Percentiles rank a stretch among this genome's conserved stretches.
These are phyloP conservation scores for Melastoma candidum DNA, from an alignment of 441 rosid species.

Conservation along the genomic window DNA sequence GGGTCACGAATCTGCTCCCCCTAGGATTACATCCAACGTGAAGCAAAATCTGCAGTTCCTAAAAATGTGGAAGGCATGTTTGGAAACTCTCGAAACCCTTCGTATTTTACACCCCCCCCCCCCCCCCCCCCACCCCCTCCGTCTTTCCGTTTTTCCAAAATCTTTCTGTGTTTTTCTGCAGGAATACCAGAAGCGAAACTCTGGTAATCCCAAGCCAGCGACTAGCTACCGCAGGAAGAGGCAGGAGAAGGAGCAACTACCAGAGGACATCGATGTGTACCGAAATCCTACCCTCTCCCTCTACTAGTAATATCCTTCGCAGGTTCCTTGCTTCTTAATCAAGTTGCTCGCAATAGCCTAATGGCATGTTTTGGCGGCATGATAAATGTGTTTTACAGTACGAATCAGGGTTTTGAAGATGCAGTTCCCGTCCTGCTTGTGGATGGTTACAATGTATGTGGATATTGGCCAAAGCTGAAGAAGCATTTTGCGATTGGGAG, in stretches of 20 bases:
- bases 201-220: slow-evolving; percentile 58
- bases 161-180: slow-evolving; percentile 11
- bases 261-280: slow-evolving; percentile 52
- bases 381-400: slow-evolving; percentile 43
- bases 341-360: slow-evolving; percentile 10
- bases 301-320: slow-evolving; percentile 53
- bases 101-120: no score
- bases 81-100: no score
- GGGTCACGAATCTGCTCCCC: slow-evolving; percentile 60
- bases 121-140: not conserved
- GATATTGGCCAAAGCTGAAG: slow-evolving; percentile 83
- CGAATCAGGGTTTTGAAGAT: slow-evolving; percentile 50
- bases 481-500: slow-evolving; percentile 78
- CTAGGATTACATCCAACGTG: slow-evolving; percentile 79
- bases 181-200: slow-evolving; percentile 57
- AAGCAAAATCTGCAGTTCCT: slow-evolving; percentile 81
- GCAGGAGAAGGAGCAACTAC: slow-evolving; percentile 57
- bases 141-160: not conserved
- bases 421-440: slow-evolving; percentile 83
- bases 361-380: slow-evolving; percentile 11
- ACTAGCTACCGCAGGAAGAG: slow-evolving; percentile 84
- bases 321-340: slow-evolving; percentile 12
- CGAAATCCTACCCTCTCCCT: slow-evolving; percentile 66
- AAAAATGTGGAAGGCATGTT: slow-evolving; percentile 63
- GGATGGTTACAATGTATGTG: slow-evolving; percentile 95